Evolutionary conservation across 257 asterid species (phyloP).

Genomic region (Coffea eugenioides): DNA sequence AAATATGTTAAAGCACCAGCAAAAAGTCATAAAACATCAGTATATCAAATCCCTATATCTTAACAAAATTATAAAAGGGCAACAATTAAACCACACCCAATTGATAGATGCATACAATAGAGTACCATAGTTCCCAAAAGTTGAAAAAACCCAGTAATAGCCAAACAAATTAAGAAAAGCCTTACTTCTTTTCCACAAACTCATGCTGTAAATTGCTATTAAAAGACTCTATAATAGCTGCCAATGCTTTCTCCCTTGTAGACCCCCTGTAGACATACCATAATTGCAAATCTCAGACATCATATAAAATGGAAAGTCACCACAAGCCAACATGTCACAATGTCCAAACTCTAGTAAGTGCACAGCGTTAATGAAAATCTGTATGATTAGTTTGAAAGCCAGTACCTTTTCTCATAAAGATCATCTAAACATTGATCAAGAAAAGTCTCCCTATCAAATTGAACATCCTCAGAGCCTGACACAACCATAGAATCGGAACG

Average conservation of each 20-base stretch:
- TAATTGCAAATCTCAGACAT: not conserved
- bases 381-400: not conserved
- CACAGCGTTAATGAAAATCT: not conserved
- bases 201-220: slow-evolving; percentile 67
- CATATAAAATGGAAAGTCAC: not conserved
- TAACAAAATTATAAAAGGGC: not conserved
- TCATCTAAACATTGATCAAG: slow-evolving; percentile 79
- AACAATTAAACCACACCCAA: not conserved
- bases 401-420: slow-evolving; percentile 88
- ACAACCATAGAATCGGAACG: slow-evolving; percentile 39
- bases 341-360: not conserved
- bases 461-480: slow-evolving; percentile 51
- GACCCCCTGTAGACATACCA: slow-evolving; percentile 61
- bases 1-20: not conserved
- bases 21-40: not conserved
- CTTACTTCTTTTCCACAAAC: slow-evolving; percentile 76
- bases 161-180: not conserved
- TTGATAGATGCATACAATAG: not conserved
- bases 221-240: slow-evolving; percentile 65
- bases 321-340: not conserved
- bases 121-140: no score
- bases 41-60: not conserved
- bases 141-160: not conserved
- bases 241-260: slow-evolving; percentile 84
- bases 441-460: slow-evolving; percentile 52